These are phyloP conservation scores for Poa pratensis DNA, from an alignment of 176 grass and related monocot genomes.

Conservation along the genomic window DNA sequence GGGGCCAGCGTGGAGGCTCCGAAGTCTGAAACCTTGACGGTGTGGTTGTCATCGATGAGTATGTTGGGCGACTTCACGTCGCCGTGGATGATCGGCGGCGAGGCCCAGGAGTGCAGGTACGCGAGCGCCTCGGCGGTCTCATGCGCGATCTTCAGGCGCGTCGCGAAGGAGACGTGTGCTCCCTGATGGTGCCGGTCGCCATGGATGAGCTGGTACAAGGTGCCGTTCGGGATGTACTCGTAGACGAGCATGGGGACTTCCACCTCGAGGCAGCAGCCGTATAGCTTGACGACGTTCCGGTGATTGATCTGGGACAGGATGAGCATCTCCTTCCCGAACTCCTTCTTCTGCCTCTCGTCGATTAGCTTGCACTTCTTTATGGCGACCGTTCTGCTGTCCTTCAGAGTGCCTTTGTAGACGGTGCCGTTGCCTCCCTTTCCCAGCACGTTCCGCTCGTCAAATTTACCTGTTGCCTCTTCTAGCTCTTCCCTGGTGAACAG, in stretches of 20 bases:
- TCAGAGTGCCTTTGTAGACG: slow-evolving; percentile 8
- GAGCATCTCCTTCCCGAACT: slow-evolving; percentile 32
- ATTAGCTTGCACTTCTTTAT: slow-evolving; percentile 21
- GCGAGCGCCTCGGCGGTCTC: slow-evolving; percentile 11
- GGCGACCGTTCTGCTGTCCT: neutral
- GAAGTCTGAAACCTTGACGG: slow-evolving; percentile 18
- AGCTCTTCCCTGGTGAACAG: neutral
- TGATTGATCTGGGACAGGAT: slow-evolving; percentile 28
- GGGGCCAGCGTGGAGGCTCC: slow-evolving; percentile 19
- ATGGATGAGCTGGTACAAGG: slow-evolving; percentile 20
- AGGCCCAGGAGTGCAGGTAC: slow-evolving; percentile 31
- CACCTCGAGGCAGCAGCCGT: slow-evolving; percentile 34
- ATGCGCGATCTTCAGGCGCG: slow-evolving; percentile 24
- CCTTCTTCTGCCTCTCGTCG: slow-evolving; percentile 26
- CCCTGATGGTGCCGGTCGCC: neutral
- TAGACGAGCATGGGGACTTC: slow-evolving; percentile 29
- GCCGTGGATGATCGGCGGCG: slow-evolving; percentile 19
- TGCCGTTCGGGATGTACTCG: slow-evolving; percentile 11
- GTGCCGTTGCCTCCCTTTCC: slow-evolving; percentile 20
- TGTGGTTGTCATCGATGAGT: slow-evolving; percentile 6
- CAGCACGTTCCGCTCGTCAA: slow-evolving; percentile 11
- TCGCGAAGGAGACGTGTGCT: neutral
- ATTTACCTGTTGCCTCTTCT: neutral
- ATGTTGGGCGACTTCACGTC: slow-evolving; percentile 21
- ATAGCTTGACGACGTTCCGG: slow-evolving; percentile 20